Evolutionary conservation across 345 rosid species (phyloP).

Genomic region (Cardamine chenopodiifolia): DNA sequence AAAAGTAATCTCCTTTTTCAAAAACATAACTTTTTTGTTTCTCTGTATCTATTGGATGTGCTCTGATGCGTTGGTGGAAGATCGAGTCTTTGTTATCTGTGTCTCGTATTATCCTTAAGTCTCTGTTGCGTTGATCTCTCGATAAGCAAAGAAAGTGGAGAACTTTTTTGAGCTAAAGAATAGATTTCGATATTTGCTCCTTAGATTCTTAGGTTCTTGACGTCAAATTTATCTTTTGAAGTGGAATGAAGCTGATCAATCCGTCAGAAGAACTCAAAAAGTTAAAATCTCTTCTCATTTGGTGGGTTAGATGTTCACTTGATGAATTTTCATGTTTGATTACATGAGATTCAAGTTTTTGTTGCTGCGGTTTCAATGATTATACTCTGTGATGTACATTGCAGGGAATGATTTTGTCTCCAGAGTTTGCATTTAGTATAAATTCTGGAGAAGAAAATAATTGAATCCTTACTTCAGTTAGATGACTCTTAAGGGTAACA

Average conservation of each 20-base stretch:
- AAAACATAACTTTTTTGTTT: not conserved
- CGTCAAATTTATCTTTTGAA: not conserved
- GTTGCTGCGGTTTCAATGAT: slow-evolving; percentile 22
- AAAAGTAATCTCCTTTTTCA: slow-evolving; percentile 43
- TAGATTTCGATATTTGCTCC: slow-evolving; percentile 17
- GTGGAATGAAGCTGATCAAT: not conserved
- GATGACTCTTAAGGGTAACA: slow-evolving; percentile 37
- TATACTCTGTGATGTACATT: slow-evolving; percentile 32
- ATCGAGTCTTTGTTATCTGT: slow-evolving; percentile 22
- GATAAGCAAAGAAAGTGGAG: not conserved
- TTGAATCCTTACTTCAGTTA: slow-evolving; percentile 38
- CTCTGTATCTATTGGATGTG: not conserved
- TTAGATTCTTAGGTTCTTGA: not conserved
- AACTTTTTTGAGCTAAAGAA: slow-evolving; percentile 1
- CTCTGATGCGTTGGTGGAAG: slow-evolving; percentile 24
- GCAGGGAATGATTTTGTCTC: slow-evolving; percentile 35
- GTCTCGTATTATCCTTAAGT: not conserved
- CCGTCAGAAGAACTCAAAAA: not conserved
- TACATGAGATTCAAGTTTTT: slow-evolving; percentile 17
- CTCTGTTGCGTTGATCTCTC: not conserved
- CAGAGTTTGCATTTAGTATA: slow-evolving; percentile 35
- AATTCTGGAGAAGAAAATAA: slow-evolving; percentile 14
- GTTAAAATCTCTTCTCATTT: not conserved
- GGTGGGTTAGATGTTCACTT: not conserved
- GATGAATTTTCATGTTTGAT: not conserved